Evolutionary conservation across 495 filamentous ascomycete species (phyloP), one percentile per base, ranked within the genome.

Genomic region (Penicillium cataractarum): DNA sequence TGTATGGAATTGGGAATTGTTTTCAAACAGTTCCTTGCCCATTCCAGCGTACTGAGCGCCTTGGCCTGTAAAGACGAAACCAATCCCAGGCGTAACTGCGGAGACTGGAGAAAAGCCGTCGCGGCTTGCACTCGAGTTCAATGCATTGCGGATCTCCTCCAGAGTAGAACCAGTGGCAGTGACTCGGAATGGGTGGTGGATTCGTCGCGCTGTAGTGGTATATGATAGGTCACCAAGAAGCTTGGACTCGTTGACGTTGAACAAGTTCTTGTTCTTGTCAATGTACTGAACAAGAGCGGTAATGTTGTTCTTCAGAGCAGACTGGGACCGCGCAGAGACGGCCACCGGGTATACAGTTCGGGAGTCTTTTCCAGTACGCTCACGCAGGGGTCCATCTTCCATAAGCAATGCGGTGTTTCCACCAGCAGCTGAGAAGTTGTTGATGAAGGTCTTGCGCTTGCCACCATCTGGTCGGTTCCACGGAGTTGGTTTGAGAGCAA

Each of bases 161-260:
- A 76, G 29, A 17, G 61, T 73, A 49, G 79, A 76, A 1, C 80
- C 88, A 9, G 79, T 74, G 21, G 90, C 82, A 42, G 83, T 84
- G 59, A 90, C 82, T 51, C 92, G 86, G 80, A 88, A 89, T 52
- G 86, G 84, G 70, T 93, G 89, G 62, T 94, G 92, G n/a, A 90
- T 86, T n/a, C 88, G 88, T 62, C 92, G 85, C 49, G 92, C 92
- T 10, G 92, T 95, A 1, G 89, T 91, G 6, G 90, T 92, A 73
- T 96, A 96, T 6, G 92, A 87, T 6, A 95, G 58, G 46, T 63
- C 74, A 65, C 68, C 76, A 71, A 71, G 70, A 64, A 67, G 70
- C 62, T 65, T 81, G 67, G 65, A 73, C 60, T 71, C 74, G 52
- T 77, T 76, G 27, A 74, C 66, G 57, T 73, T 72, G 63, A 78